phyloP scores from a whole-genome alignment of 139 green algal genomes.

The Chlamydomonas eustigma region DNA sequence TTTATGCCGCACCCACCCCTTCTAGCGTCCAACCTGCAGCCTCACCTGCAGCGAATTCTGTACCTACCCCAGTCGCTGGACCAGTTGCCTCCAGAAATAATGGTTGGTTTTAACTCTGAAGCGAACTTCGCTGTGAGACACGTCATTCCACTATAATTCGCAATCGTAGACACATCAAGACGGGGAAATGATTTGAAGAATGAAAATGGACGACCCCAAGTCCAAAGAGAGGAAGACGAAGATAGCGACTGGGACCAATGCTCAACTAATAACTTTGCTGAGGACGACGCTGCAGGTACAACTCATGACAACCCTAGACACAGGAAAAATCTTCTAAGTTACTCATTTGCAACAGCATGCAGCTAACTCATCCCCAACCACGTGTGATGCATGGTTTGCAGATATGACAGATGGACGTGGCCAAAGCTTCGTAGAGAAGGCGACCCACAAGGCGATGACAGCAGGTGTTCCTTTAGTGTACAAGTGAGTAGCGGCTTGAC shows the following conservation, averaged over 20 bases:
- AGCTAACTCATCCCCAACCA: not conserved
- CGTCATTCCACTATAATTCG: too few relatives aligned
- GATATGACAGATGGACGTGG: not conserved
- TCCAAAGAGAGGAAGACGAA: conserved; percentile 25
- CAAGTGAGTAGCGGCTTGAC: not conserved
- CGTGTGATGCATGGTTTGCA: not conserved
- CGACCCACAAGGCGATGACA: not conserved
- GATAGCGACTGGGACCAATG: conserved; percentile 38
- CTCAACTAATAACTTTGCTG: conserved; percentile 28
- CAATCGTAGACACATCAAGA: too few relatives aligned
- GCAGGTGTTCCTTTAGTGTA: not conserved
- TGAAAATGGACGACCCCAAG: too few relatives aligned
- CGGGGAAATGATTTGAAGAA: too few relatives aligned
- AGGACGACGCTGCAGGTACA: conserved; percentile 12
- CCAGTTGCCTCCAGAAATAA: too few relatives aligned
- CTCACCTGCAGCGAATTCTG: too few relatives aligned
- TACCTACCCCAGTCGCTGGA: too few relatives aligned
- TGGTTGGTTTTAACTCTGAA: too few relatives aligned
- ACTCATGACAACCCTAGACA: not conserved
- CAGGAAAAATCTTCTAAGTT: not conserved
- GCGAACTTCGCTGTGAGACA: too few relatives aligned
- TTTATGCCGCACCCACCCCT: too few relatives aligned
- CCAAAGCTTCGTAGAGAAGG: not conserved
- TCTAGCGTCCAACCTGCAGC: too few relatives aligned
- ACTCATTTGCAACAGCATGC: not conserved